Conservation (phyloP, 202 grass and related monocot species). For the Hordeum pubiflorum region DNA sequence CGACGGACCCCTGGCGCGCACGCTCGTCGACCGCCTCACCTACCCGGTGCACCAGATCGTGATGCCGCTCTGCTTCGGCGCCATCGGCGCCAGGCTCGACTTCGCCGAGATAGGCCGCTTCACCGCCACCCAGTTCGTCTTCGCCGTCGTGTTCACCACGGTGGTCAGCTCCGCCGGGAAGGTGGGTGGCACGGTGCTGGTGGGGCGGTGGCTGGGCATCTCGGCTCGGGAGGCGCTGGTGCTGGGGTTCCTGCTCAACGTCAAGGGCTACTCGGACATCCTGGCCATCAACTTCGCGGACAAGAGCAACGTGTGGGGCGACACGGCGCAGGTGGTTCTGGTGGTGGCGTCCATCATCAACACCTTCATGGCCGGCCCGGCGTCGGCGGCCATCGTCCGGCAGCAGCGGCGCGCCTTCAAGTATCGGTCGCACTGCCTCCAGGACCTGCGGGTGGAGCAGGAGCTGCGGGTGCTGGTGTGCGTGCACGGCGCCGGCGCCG, state of each 20-base stretch:
- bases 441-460: slow-evolving; percentile 36
- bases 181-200: slow-evolving; percentile 50
- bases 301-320: slow-evolving; percentile 30
- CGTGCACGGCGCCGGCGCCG: slow-evolving; percentile 37
- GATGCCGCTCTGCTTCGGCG: slow-evolving; percentile 54
- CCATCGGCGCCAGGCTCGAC: slow-evolving; percentile 45
- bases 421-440: slow-evolving; percentile 43
- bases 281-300: slow-evolving; percentile 38
- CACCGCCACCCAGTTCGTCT: not conserved
- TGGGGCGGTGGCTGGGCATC: slow-evolving; percentile 27
- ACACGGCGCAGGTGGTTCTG: slow-evolving; percentile 30
- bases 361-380: slow-evolving; percentile 52
- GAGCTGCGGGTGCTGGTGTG: slow-evolving; percentile 68
- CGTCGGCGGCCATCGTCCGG: slow-evolving; percentile 48
- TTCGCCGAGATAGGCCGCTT: slow-evolving; percentile 1
- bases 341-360: slow-evolving; percentile 44
- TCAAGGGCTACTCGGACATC: slow-evolving; percentile 67
- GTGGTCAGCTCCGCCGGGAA: slow-evolving; percentile 36
- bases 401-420: slow-evolving; percentile 37
- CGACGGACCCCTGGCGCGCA: slow-evolving; percentile 47
- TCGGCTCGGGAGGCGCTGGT: slow-evolving; percentile 36
- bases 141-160: slow-evolving; percentile 34
- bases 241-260: slow-evolving; percentile 62
- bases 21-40: slow-evolving; percentile 49
- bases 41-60: slow-evolving; percentile 49